These are phyloP conservation scores for Ogataea naganishii DNA, from an alignment of 805 yeast genomes.

Conservation along the genomic window DNA sequence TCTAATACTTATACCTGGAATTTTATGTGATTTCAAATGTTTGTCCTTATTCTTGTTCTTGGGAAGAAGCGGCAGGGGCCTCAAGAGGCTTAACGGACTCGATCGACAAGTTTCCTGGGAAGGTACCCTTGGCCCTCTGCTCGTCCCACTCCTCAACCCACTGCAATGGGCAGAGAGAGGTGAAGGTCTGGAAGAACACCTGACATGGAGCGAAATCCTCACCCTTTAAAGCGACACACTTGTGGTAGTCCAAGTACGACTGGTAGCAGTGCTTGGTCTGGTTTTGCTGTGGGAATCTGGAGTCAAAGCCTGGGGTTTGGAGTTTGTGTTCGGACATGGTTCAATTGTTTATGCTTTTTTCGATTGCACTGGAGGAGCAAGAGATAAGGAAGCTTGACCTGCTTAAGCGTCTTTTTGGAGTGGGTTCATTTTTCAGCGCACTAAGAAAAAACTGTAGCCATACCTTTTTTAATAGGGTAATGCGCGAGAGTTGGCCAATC, in stretches of 20 bases:
- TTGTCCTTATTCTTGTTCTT: too few species aligned
- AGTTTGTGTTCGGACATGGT: slow-evolving; percentile 36
- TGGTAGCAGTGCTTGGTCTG: slow-evolving; percentile 99
- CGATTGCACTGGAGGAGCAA: too few species aligned
- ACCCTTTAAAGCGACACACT: slow-evolving; percentile 93
- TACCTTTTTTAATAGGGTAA: not conserved
- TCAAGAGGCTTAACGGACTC: slow-evolving; percentile 25
- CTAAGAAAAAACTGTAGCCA: too few species aligned
- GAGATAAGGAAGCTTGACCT: too few species aligned
- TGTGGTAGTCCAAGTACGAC: slow-evolving; percentile 95
- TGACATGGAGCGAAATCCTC: slow-evolving; percentile 98
- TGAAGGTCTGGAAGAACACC: slow-evolving; percentile 86
- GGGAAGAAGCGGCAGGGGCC: too few species aligned
- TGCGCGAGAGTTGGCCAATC: not conserved
- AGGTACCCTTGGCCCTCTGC: slow-evolving; percentile 49
- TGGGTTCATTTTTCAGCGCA: too few species aligned
- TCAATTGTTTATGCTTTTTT: slow-evolving; percentile 1
- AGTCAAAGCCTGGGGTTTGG: slow-evolving; percentile 71
- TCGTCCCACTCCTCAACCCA: slow-evolving; percentile 88
- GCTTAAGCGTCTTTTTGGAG: too few species aligned
- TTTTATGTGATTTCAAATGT: not conserved
- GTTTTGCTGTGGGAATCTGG: slow-evolving; percentile 95
- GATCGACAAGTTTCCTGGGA: slow-evolving; percentile 30
- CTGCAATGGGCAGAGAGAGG: slow-evolving; percentile 75
- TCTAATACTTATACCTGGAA: too few species aligned